These are phyloP conservation scores for Pestalotiopsis fici DNA, from an alignment of 2,329 filamentous ascomycete species.

Conservation along the genomic window DNA sequence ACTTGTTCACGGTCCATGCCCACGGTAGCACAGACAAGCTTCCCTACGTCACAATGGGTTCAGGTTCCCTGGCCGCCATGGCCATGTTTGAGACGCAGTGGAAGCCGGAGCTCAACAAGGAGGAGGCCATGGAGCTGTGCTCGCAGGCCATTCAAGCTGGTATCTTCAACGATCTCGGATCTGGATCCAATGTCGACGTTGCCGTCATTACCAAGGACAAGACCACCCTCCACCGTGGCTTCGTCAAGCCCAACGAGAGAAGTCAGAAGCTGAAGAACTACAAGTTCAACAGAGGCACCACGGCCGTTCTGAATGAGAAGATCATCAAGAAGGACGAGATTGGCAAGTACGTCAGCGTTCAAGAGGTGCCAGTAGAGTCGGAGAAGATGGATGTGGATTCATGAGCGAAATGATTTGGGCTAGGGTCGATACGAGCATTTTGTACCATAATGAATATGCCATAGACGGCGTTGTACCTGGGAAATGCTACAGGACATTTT, in stretches of 20 bases:
- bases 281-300: constrained; percentile 87
- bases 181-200: constrained; percentile 95
- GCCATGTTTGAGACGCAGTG: constrained; percentile 96
- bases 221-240: constrained; percentile 90
- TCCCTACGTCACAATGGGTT: constrained; percentile 99
- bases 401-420: constrained; percentile 32
- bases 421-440: not conserved
- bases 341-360: constrained; percentile 88
- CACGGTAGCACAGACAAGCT: constrained; percentile 99
- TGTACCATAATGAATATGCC: constrained; percentile 13
- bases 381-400: constrained; percentile 71
- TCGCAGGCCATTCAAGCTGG: constrained; percentile 83
- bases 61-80: constrained; percentile 94
- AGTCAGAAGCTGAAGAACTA: constrained; percentile 92
- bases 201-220: constrained; percentile 94
- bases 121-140: constrained; percentile 70
- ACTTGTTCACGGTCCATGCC: constrained; percentile 97
- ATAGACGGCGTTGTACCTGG: constrained; percentile 11
- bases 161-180: constrained; percentile 98
- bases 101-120: constrained; percentile 74
- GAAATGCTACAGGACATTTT: constrained; percentile 1
- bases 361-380: constrained; percentile 74
- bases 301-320: constrained; percentile 93
- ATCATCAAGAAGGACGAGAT: constrained; percentile 93
- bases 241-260: constrained; percentile 89